phyloP scores from a whole-genome alignment of 2,329 filamentous ascomycete species.

The Thielaviopsis euricoi region DNA sequence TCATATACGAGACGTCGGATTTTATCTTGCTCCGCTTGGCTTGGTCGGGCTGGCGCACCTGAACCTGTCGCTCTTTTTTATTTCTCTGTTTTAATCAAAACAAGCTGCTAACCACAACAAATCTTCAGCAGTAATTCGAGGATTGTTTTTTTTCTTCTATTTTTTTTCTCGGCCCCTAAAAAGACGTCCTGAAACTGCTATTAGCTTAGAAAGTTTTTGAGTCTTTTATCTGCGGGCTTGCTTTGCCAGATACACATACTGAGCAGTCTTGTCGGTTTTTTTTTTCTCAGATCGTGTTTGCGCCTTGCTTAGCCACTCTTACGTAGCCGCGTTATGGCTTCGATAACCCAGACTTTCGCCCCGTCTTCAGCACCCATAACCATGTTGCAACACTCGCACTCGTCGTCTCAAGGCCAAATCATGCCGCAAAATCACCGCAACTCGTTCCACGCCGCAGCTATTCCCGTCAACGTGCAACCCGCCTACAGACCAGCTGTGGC shows the following conservation, averaged over 20 bases:
- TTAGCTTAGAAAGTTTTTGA: not conserved
- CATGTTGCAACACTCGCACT: constrained; percentile 55
- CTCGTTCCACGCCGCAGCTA: constrained; percentile 34
- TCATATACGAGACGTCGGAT: not conserved
- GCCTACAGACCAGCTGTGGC: constrained; percentile 18
- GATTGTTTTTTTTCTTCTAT: not conserved
- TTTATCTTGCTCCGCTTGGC: not conserved
- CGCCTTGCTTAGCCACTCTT: not conserved
- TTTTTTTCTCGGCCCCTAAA: not conserved
- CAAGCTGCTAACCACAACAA: not conserved
- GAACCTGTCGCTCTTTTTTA: not conserved
- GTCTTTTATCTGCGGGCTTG: not conserved
- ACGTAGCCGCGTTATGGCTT: constrained; percentile 44
- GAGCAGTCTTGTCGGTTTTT: not conserved
- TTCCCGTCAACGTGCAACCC: constrained; percentile 12
- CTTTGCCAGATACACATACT: not conserved
- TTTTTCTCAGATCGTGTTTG: not conserved
- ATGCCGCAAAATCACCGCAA: constrained; percentile 30
- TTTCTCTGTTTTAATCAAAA: not conserved
- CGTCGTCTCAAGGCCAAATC: constrained; percentile 34
- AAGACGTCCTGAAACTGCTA: not conserved
- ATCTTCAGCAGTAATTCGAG: not conserved
- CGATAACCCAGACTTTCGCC: constrained; percentile 66
- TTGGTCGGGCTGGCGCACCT: not conserved
- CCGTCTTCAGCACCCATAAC: constrained; percentile 58